Base-by-base conservation (phyloP, 1,139 yeast genomes). In the Pichia sp. region DNA sequence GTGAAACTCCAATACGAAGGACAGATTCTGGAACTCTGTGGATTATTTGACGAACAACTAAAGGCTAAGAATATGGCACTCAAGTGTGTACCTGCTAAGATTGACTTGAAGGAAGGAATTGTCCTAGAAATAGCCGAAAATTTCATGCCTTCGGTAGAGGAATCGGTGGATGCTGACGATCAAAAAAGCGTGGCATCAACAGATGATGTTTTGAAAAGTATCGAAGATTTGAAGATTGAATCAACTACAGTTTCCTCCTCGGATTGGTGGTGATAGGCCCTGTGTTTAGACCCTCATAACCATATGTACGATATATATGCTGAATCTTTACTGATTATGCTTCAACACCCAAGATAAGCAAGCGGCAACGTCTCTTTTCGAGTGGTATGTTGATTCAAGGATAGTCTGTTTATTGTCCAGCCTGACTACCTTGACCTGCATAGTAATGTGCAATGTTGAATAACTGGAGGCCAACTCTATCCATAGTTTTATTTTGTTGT, bases 261-360 rank as follows among this genome's bases (percentile, higher is more conserved):
- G 5, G 38, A 39, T 23, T 43, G 45, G 46, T 43, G 46, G 46
- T 40, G 77, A 50, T 25, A 6, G 15, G 18, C 9, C 18, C 16
- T n/a, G 25, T 39, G 8, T 32, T 34, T 5, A 31, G 25, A 5
- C 35, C 96, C 10, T 83, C 91, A 58, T 75, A 88, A 1, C 97
- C 97, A 53, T 83, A 88, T 51, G 83, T 85, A 25, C 88, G 81
- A n/a, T n/a, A n/a, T n/a, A n/a, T n/a, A n/a, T 2, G 88, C 94
- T 30, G 88, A 15, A 6, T 27, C 33, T 66, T 15, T 70, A 65
- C 35, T 42, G n/a, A 11, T 11, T 11, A n/a, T 40, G 37, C 26
- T 32, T 34, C 21, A 44, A 30, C 6, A 42, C 34, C 87, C 88
- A 81, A 39, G 68, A 69, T 33, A 81, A 57, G 59, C 88, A 77